Evolutionary conservation across 805 yeast species (phyloP).

Genomic region (Saccharomycopsis oosterbeekiorum): DNA sequence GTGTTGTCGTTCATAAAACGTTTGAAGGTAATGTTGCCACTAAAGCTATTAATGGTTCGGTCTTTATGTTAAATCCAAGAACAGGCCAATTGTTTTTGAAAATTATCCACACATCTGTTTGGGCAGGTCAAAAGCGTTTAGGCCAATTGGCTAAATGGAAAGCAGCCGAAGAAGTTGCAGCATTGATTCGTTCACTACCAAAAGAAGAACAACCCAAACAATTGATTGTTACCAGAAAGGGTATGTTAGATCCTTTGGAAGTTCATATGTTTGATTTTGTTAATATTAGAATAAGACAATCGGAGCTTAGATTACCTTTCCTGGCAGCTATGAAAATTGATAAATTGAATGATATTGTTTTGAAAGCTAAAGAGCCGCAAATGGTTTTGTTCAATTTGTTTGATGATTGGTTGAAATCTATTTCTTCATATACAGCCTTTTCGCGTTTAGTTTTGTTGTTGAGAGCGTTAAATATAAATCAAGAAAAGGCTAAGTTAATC

Average conservation of each 20-base stretch:
- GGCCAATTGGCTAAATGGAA: constrained; percentile 96
- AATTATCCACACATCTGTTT: constrained; percentile 85
- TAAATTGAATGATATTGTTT: constrained; percentile 65
- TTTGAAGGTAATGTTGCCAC: constrained; percentile 89
- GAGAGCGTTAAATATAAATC: constrained; percentile 70
- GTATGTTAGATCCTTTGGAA: constrained; percentile 88
- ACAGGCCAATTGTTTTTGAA: constrained; percentile 85
- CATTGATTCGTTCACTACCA: constrained; percentile 78
- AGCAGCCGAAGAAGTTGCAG: constrained; percentile 95
- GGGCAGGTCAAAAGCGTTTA: constrained; percentile 94
- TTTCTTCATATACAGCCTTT: constrained; percentile 89
- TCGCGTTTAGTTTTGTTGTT: constrained; percentile 76
- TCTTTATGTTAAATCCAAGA: constrained; percentile 81
- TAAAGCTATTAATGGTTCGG: constrained; percentile 87
- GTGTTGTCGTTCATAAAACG: constrained; percentile 86
- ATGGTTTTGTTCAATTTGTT: constrained; percentile 85
- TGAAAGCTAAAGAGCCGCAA: constrained; percentile 85
- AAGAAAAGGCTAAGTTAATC: constrained; percentile 65
- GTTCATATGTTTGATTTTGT: constrained; percentile 97
- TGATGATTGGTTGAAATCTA: constrained; percentile 84
- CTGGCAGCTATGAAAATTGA: constrained; percentile 76
- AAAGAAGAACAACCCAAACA: constrained; percentile 93
- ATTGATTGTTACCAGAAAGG: constrained; percentile 79
- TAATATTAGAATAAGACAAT: constrained; percentile 76
- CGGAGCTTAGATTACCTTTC: constrained; percentile 86